A percentile compares a stretch with the other conserved stretches of the same genome.
These are phyloP conservation scores for Avicennia marina DNA, from an alignment of 257 asterid genomes.

Conservation along the genomic window DNA sequence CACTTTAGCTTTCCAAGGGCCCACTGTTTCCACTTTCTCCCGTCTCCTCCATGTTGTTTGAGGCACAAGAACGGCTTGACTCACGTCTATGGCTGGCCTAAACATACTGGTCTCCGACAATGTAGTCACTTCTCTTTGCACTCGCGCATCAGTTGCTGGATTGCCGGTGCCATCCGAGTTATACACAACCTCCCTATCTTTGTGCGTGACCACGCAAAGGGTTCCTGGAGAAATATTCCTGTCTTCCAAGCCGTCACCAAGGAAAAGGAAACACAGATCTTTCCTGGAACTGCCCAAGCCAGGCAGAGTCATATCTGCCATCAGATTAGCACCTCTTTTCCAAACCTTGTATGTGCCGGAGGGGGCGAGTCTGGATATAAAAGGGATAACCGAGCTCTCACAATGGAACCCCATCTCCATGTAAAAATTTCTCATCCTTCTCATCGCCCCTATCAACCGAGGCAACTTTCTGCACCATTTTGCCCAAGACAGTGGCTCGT, in stretches of 20 bases:
- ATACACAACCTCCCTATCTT: constrained; percentile 85
- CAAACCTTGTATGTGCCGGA: too few relatives aligned
- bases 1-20: constrained; percentile 85
- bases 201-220: constrained; percentile 77
- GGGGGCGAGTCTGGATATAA: too few relatives aligned
- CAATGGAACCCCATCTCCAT: constrained; percentile 41
- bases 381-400: too few relatives aligned
- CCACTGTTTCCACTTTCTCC: constrained; percentile 28
- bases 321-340: too few relatives aligned
- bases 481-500: constrained; percentile 94
- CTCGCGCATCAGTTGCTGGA: constrained; percentile 79
- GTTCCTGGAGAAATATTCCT: constrained; percentile 78
- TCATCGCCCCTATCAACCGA: constrained; percentile 73
- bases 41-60: constrained; percentile 84
- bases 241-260: constrained; percentile 43
- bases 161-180: constrained; percentile 92
- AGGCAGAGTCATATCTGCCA: too few relatives aligned
- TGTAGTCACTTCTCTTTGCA: constrained; percentile 57
- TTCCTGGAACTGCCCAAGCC: too few relatives aligned
- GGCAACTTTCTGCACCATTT: constrained; percentile 98
- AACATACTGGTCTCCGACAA: too few relatives aligned
- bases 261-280: too few relatives aligned
- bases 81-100: constrained; percentile 83
- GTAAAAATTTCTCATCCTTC: constrained; percentile 93
- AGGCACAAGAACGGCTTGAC: constrained; percentile 86